Conservation (phyloP, 2,329 filamentous ascomycete genomes). For the Emericellopsis cladophorae region DNA sequence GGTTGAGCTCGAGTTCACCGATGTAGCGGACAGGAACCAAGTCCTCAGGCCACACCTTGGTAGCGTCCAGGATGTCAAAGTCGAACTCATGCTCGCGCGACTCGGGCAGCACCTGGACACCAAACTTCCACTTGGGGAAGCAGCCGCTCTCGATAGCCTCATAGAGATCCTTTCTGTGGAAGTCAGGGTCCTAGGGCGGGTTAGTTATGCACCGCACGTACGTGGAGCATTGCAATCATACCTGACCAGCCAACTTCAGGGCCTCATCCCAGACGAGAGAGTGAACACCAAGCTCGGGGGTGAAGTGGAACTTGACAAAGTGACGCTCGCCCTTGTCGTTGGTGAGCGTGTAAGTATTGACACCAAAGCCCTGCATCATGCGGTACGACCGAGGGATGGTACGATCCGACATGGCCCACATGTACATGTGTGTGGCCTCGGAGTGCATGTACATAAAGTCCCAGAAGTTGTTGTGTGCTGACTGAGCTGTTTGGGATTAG, state of each 20-base stretch:
- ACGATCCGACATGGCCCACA: conserved; percentile 56
- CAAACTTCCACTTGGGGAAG: conserved; percentile 70
- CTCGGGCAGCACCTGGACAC: conserved; percentile 67
- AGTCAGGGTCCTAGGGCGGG: conserved; percentile 55
- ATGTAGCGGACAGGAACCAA: conserved; percentile 64
- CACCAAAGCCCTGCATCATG: conserved; percentile 81
- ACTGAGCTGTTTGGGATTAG: neutral
- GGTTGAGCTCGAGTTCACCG: conserved; percentile 68
- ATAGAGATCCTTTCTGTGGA: conserved; percentile 64
- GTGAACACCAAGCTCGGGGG: conserved; percentile 61
- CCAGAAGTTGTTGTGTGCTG: conserved; percentile 38
- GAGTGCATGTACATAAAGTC: conserved; percentile 57
- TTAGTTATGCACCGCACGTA: too few species aligned
- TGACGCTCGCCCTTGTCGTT: conserved; percentile 56
- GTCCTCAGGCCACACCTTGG: conserved; percentile 78
- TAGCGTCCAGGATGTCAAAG: conserved; percentile 75
- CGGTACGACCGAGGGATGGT: conserved; percentile 62
- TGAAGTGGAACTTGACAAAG: conserved; percentile 72
- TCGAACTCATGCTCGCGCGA: conserved; percentile 64
- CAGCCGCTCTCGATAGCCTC: conserved; percentile 61
- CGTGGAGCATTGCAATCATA: too few species aligned
- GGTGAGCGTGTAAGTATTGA: conserved; percentile 62
- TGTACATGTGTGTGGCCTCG: conserved; percentile 49
- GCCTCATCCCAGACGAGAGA: conserved; percentile 72
- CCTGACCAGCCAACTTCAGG: conserved; percentile 50